Base-by-base conservation (phyloP, 768 basidiomycete species). In the Suillus fuscotomentosus region DNA sequence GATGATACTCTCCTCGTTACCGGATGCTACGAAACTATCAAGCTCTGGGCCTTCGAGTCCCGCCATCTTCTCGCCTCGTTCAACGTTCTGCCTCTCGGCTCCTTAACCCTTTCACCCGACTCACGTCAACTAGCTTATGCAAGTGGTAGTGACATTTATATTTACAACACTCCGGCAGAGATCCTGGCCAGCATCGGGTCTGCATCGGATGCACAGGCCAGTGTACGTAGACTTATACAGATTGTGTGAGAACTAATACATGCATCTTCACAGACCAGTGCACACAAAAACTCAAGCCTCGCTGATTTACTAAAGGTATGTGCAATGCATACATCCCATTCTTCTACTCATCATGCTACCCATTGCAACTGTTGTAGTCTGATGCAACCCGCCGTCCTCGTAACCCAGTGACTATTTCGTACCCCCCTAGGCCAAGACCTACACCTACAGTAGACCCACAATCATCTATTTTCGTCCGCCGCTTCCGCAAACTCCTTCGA, bases 21-120 rank as follows among this genome's bases (percentile, higher is more conserved):
- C 1, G 54, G n/a, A n/a, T 55, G 34, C 54, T 55, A 55, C 13
- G 34, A 55, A 36, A 55, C 54, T 4, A 38, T 55, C n/a, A 55
- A 55, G 36, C 36, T 55, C 36, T 38, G 54, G 55, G 55, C 55
- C 22, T 56, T 56, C 38, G 38, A 56, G 38, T 56, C 55, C 38
- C 55, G 38, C 14, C 38, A 56, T 15, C 55, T 39, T 8, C 55
- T 56, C 0, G 55, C 38, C 5, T 55, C 36, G 14, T 55, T 55
- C 3, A 11, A 55, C 3, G 14, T 39, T 15, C 38, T 39, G 8
- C 22, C 55, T 54, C 2, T 17, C 8, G 7, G 15, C 8, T 38
- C 14, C 38, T 15, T 56, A 15, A 39, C 15, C 22, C 38, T 56
- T 38, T 56, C 55, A 15, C 55, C 55, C 14, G 22, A 56, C n/a